These are phyloP conservation scores for Xerocomellus chrysenteron DNA, from an alignment of 768 basidiomycete genomes.

Conservation along the genomic window DNA sequence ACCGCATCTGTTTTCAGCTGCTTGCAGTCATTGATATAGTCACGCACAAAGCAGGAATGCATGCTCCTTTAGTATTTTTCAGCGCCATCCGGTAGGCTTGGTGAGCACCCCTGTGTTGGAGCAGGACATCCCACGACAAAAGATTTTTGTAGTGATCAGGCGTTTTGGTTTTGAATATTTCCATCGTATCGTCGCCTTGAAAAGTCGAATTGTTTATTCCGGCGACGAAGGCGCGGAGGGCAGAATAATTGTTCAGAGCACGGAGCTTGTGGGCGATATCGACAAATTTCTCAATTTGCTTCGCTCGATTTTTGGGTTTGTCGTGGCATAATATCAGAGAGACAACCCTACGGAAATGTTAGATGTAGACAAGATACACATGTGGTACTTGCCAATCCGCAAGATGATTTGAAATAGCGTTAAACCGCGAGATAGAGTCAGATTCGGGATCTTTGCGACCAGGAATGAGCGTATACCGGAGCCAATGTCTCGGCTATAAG, in stretches of 20 bases:
- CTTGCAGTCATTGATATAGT: conserved; percentile 4
- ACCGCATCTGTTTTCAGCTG: conserved; percentile 8
- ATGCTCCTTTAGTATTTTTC: conserved; percentile 78
- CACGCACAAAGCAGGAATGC: conserved; percentile 81
- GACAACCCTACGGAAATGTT: conserved; percentile 64
- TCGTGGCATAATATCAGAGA: conserved; percentile 90
- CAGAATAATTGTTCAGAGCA: conserved; percentile 87
- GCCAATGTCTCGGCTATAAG: conserved; percentile 80
- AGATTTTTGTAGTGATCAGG: conserved; percentile 76
- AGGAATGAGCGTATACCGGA: conserved; percentile 71
- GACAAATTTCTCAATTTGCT: conserved; percentile 86
- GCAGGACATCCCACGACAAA: conserved; percentile 79
- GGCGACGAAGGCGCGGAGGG: conserved; percentile 88
- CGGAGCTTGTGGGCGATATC: conserved; percentile 81
- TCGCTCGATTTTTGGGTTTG: conserved; percentile 68
- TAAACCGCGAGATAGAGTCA: conserved; percentile 74
- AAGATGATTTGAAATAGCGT: conserved; percentile 76
- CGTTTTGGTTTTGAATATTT: conserved; percentile 62
- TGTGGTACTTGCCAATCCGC: conserved; percentile 65
- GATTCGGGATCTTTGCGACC: conserved; percentile 62
- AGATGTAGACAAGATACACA: not conserved
- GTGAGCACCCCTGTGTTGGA: conserved; percentile 80
- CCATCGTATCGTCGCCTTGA: conserved; percentile 74
- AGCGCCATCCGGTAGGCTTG: conserved; percentile 90
- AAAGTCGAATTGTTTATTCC: conserved; percentile 86